Evolutionary conservation across 768 basidiomycete species (phyloP).

Genomic region (Amanita polypyramis): DNA sequence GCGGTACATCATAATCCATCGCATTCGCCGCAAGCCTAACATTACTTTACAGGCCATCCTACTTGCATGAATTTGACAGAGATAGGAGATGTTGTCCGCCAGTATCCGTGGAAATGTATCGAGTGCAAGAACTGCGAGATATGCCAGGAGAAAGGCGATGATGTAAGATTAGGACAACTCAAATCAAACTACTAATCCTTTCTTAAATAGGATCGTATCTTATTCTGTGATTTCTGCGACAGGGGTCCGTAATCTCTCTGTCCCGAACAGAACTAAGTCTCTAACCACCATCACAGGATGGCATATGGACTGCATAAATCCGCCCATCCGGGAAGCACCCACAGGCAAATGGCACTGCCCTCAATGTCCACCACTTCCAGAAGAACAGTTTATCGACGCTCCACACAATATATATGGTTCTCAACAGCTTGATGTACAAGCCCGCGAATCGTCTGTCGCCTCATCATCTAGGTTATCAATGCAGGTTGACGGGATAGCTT

Average conservation of each 20-base stretch:
- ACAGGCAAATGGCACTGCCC: constrained; percentile 76
- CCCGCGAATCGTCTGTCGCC: constrained; percentile 30
- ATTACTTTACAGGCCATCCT: constrained; percentile 56
- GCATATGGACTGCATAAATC: constrained; percentile 74
- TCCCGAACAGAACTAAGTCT: background rate
- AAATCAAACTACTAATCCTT: constrained; percentile 4
- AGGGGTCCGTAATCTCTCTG: constrained; percentile 40
- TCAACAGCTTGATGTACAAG: constrained; percentile 8
- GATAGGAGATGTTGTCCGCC: constrained; percentile 49
- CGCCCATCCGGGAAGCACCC: constrained; percentile 62
- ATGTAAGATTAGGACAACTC: constrained; percentile 44
- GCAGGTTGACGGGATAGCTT: constrained; percentile 9
- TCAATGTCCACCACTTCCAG: constrained; percentile 32
- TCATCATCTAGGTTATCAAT: constrained; percentile 25
- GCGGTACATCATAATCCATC: constrained; percentile 36
- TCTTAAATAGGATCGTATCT: constrained; percentile 50
- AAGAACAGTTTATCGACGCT: constrained; percentile 9
- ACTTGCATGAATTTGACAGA: constrained; percentile 63
- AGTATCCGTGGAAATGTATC: constrained; percentile 79
- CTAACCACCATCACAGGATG: constrained; percentile 40
- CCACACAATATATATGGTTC: constrained; percentile 4
- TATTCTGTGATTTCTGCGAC: constrained; percentile 94
- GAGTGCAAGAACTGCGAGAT: constrained; percentile 92
- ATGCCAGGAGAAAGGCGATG: constrained; percentile 77
- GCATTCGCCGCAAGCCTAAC: constrained; percentile 7